A percentile compares a stretch with the other conserved stretches of the same genome.
phyloP scores from a whole-genome alignment of 495 filamentous ascomycete species.

The Penicillium chermesinum region DNA sequence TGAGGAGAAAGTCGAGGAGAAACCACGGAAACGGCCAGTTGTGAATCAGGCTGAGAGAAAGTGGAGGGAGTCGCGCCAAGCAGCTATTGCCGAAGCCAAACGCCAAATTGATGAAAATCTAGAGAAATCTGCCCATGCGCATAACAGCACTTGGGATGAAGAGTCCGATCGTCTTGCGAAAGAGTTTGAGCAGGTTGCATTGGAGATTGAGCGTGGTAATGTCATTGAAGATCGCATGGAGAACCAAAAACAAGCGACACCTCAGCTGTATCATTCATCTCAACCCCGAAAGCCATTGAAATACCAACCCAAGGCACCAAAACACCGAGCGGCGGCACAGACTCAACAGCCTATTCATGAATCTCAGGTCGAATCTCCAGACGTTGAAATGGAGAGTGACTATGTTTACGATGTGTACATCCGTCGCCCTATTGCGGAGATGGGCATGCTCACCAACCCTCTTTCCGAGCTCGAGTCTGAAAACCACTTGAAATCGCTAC shows the following conservation, averaged over 20 bases:
- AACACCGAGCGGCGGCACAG: conserved; percentile 19
- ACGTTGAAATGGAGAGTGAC: conserved; percentile 46
- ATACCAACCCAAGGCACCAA: conserved; percentile 33
- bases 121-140: conserved; percentile 29
- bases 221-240: conserved; percentile 9
- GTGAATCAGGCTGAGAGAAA: conserved; percentile 41
- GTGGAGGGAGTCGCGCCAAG: conserved; percentile 39
- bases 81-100: conserved; percentile 37
- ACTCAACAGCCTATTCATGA: conserved; percentile 8
- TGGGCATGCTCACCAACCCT: conserved; percentile 28
- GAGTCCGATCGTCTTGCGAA: conserved; percentile 40
- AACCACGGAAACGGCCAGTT: conserved; percentile 38
- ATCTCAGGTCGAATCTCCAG: conserved; percentile 3
- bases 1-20: neutral
- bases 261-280: neutral
- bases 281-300: conserved; percentile 31
- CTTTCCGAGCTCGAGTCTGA: conserved; percentile 27
- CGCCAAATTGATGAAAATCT: conserved; percentile 30
- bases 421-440: conserved; percentile 36
- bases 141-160: conserved; percentile 38
- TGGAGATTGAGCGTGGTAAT: conserved; percentile 35
- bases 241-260: neutral
- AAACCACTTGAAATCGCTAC: conserved; percentile 27
- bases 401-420: conserved; percentile 64
- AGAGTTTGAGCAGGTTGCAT: conserved; percentile 45